Evolutionary conservation across 1,139 yeast species (phyloP).

Genomic region (Hemisphaericaspora lyxosophila): DNA sequence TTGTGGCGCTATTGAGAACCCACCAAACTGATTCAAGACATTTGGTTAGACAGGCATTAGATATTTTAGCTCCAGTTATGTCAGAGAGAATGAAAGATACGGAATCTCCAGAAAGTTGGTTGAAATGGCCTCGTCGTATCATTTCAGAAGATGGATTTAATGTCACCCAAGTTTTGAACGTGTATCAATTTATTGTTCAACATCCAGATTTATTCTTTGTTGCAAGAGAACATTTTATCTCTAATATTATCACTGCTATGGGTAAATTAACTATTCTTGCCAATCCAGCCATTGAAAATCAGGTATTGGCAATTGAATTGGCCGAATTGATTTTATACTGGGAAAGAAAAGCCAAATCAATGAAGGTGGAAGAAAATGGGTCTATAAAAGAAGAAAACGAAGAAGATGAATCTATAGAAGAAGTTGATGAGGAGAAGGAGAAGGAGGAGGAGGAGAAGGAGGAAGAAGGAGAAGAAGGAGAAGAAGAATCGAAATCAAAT

Average conservation of each 20-base stretch:
- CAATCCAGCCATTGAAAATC: slow-evolving; percentile 80
- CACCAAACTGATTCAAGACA: slow-evolving; percentile 84
- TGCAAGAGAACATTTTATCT: slow-evolving; percentile 85
- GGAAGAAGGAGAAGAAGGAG: slow-evolving; percentile 16
- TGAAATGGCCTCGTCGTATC: slow-evolving; percentile 93
- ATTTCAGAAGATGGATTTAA: slow-evolving; percentile 86
- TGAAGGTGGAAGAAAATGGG: slow-evolving; percentile 17
- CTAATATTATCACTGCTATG: slow-evolving; percentile 92
- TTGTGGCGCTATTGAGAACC: slow-evolving; percentile 83
- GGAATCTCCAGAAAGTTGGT: slow-evolving; percentile 73
- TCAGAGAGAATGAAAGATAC: slow-evolving; percentile 61
- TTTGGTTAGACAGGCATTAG: slow-evolving; percentile 84
- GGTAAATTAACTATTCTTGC: slow-evolving; percentile 84
- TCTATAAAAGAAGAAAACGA: too few species aligned
- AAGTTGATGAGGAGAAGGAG: slow-evolving; percentile 8
- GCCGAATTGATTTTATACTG: slow-evolving; percentile 84
- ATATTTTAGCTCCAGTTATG: slow-evolving; percentile 85
- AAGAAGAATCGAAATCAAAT: slow-evolving; percentile 13
- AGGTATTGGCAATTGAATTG: slow-evolving; percentile 80
- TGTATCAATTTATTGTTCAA: slow-evolving; percentile 85
- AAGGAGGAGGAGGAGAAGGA: slow-evolving; percentile 11
- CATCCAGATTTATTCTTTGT: slow-evolving; percentile 83
- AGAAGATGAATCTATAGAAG: slow-evolving; percentile 14
- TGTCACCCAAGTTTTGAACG: slow-evolving; percentile 79
- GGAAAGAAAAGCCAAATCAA: slow-evolving; percentile 59